Percentiles rank a stretch among this genome's conserved stretches.
phyloP scores from a whole-genome alignment of 495 filamentous ascomycete genomes.

The Podospora pseudocomata region DNA sequence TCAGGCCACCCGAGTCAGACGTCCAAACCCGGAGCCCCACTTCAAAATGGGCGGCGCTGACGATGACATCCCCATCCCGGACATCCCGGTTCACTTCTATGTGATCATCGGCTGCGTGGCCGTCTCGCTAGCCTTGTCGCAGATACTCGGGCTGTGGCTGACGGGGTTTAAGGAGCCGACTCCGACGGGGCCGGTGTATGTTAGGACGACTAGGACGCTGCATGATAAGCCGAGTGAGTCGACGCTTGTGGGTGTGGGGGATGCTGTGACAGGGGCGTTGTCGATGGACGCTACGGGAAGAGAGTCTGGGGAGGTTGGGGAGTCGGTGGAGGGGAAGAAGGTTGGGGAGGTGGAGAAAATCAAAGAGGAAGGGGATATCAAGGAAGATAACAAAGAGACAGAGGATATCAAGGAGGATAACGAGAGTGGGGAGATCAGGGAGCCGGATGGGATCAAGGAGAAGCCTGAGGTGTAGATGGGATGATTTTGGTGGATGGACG shows the following conservation, averaged over 20 bases:
- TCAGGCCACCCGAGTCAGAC: not conserved
- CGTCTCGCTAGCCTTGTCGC: not conserved
- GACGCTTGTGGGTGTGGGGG: not conserved
- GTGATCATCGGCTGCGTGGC: conserved; percentile 12
- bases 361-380: not conserved
- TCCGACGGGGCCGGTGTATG: not conserved
- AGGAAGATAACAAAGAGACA: not conserved
- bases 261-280: not conserved
- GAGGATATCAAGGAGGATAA: not conserved
- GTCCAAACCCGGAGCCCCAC: not conserved
- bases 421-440: not conserved
- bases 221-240: not conserved
- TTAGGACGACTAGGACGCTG: not conserved
- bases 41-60: conserved; percentile 1
- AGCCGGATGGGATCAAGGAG: not conserved
- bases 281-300: not conserved
- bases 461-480: not conserved
- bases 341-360: not conserved
- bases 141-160: conserved; percentile 12
- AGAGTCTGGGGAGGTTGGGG: not conserved
- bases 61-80: conserved; percentile 7
- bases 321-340: not conserved
- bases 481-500: not conserved
- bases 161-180: conserved; percentile 14
- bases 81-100: conserved; percentile 16